phyloP scores from a whole-genome alignment of 345 rosid genomes.

The Cardamine chenopodiifolia region DNA sequence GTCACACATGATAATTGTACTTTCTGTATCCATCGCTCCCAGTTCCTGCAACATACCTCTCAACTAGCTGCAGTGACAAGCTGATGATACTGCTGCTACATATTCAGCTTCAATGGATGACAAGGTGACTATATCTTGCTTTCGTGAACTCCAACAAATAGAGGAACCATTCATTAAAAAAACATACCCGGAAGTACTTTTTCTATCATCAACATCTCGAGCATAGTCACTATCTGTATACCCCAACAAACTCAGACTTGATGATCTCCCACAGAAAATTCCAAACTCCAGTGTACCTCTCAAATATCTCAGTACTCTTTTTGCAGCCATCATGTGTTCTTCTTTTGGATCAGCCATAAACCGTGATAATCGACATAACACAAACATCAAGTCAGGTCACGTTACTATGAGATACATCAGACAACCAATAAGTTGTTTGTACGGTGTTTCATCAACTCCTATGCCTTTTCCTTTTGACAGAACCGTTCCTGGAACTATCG shows the following conservation, averaged over 20 bases:
- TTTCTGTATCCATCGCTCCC: too few species aligned
- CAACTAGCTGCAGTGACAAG: neutral
- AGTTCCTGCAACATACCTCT: neutral
- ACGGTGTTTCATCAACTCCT: neutral
- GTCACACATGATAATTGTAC: neutral
- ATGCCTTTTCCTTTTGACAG: neutral
- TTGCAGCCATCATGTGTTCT: neutral
- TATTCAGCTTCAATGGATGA: neutral
- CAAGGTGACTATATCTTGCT: neutral
- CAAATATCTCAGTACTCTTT: neutral
- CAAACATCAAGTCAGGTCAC: neutral
- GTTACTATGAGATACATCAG: neutral
- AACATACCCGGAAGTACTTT: neutral
- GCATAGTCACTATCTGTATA: neutral
- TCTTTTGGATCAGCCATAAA: neutral
- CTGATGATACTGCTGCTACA: rapidly evolving
- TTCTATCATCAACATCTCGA: neutral
- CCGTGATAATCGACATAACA: neutral
- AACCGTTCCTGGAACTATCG: neutral
- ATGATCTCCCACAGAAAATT: neutral
- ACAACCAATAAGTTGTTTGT: neutral
- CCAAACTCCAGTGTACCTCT: neutral
- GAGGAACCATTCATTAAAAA: neutral
- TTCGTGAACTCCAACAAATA: neutral
- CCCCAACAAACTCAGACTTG: rapidly evolving